phyloP scores from a whole-genome alignment of 1,284 basidiomycete genomes.

The Sutorius eximius region DNA sequence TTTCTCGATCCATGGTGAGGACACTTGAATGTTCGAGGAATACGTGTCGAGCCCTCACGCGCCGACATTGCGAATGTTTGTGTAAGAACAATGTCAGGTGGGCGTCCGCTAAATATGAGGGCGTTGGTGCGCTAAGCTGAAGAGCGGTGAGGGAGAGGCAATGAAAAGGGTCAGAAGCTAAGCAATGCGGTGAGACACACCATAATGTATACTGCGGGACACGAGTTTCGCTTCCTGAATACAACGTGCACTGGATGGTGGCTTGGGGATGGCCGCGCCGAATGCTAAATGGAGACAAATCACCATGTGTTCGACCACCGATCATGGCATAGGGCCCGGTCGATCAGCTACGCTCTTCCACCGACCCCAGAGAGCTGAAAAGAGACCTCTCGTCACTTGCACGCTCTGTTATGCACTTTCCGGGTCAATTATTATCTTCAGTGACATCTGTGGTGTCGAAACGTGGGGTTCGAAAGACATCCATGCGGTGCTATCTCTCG shows the following conservation, averaged over 20 bases:
- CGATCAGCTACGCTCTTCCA: no score
- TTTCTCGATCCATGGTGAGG: slow-evolving; percentile 19
- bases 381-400: no score
- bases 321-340: no score
- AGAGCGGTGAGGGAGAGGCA: neutral
- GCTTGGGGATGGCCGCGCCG: neutral
- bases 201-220: slow-evolving; percentile 1
- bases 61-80: slow-evolving; percentile 4
- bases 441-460: no score
- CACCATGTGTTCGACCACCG: no score
- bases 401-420: no score
- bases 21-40: slow-evolving; percentile 10
- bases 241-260: slow-evolving; percentile 14
- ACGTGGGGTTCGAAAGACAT: no score
- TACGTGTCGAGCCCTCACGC: neutral
- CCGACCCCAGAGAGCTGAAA: no score
- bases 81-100: neutral
- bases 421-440: no score
- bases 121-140: neutral
- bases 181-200: neutral
- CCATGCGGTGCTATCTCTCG: no score
- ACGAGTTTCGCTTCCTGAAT: slow-evolving; percentile 11
- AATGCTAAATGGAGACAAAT: neutral
- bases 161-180: neutral
- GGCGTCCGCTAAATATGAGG: neutral